These are phyloP conservation scores for Aspergillus versicolor DNA, from an alignment of 2,329 filamentous ascomycete species.

Conservation along the genomic window DNA sequence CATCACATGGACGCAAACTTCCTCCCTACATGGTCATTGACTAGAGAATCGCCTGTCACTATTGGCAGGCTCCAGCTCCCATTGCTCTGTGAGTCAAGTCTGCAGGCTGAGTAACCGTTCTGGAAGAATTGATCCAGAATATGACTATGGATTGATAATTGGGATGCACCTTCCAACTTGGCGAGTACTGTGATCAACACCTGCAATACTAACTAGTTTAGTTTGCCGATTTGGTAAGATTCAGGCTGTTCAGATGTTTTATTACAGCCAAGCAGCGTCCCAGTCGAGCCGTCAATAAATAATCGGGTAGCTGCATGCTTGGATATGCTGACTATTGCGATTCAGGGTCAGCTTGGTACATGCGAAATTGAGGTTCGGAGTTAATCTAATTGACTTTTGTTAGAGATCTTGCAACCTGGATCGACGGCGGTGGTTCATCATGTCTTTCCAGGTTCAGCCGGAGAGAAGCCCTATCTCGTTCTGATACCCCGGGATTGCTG, in stretches of 20 bases:
- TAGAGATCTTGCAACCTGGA: constrained; percentile 2
- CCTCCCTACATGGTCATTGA: not conserved
- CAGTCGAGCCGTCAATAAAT: constrained; percentile 9
- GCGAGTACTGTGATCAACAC: too few species aligned
- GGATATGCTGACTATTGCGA: not conserved
- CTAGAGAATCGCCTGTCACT: too few species aligned
- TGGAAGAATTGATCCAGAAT: not conserved
- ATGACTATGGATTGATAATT: not conserved
- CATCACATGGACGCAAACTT: not conserved
- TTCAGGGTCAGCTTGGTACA: too few species aligned
- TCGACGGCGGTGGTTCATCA: not conserved
- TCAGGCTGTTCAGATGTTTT: too few species aligned
- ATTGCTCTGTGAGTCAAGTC: not conserved
- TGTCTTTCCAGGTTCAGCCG: not conserved
- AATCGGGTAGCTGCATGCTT: constrained; percentile 9
- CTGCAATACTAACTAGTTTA: too few species aligned
- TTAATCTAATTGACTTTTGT: constrained; percentile 14
- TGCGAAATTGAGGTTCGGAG: not conserved
- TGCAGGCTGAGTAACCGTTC: not conserved
- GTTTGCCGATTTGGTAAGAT: too few species aligned
- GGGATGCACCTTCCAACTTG: too few species aligned
- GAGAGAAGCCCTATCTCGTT: not conserved
- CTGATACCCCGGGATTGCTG: too few species aligned
- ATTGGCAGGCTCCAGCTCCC: not conserved
- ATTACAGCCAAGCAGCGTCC: constrained; percentile 8